Conservation (phyloP, 1,139 yeast genomes). For the Blastobotrys persicus region DNA sequence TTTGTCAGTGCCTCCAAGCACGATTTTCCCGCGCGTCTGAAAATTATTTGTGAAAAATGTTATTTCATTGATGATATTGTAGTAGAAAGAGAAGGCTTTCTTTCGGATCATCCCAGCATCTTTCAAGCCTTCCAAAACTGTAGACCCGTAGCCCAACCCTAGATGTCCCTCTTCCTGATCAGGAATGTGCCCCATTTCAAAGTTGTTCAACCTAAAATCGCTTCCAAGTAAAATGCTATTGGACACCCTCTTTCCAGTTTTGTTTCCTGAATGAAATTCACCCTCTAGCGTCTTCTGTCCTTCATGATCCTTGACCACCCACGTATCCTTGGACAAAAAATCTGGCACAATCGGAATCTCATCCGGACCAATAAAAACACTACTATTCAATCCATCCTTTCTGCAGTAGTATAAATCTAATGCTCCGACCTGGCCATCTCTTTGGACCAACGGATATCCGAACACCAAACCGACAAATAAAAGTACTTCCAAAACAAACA, state of each 20-base stretch:
- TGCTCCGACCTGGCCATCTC: not conserved
- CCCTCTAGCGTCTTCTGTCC: not conserved
- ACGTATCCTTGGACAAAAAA: not conserved
- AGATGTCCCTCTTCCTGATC: not conserved
- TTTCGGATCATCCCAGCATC: conserved; percentile 1
- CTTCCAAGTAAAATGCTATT: not conserved
- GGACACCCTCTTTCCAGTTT: not conserved
- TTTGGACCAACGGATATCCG: not conserved
- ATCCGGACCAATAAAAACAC: not conserved
- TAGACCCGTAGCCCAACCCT: not conserved
- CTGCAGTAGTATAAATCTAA: not conserved
- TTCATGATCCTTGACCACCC: not conserved
- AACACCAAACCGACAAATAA: not conserved
- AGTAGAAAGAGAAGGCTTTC: not conserved
- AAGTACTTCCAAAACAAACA: not conserved
- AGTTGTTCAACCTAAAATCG: not conserved
- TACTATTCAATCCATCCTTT: not conserved
- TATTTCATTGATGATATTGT: not conserved
- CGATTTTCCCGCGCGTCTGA: not conserved
- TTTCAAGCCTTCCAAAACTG: not conserved
- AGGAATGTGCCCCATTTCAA: not conserved
- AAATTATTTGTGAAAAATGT: not conserved
- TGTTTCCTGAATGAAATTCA: not conserved
- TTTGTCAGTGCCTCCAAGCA: conserved; percentile 2
- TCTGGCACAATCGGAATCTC: not conserved